These are phyloP conservation scores for Phytophthora pistaciae DNA, from an alignment of 352 stramenopile species.

Conservation along the genomic window DNA sequence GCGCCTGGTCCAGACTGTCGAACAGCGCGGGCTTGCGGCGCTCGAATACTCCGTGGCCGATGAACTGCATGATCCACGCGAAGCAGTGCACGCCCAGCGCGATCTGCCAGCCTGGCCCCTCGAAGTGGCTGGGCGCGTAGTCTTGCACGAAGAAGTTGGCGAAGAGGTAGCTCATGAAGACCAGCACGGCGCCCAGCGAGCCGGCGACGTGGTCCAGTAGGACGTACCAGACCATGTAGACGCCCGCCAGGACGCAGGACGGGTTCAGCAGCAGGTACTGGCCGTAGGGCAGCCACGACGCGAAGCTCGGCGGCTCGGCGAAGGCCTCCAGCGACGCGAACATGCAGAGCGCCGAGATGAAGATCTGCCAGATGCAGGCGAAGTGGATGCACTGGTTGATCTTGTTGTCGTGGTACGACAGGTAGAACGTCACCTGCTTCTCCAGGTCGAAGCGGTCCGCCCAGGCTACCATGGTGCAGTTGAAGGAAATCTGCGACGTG, in stretches of 20 bases:
- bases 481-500: conserved; percentile 24
- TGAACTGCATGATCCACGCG: conserved; percentile 87
- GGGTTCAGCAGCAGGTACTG: conserved; percentile 76
- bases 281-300: conserved; percentile 38
- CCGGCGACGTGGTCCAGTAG: conserved; percentile 62
- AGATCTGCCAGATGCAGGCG: conserved; percentile 87
- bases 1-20: conserved; percentile 85
- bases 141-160: conserved; percentile 63
- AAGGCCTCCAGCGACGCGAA: conserved; percentile 55
- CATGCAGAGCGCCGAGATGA: conserved; percentile 79
- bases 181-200: conserved; percentile 57
- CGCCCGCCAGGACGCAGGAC: conserved; percentile 50
- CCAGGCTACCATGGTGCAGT: conserved; percentile 43
- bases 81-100: conserved; percentile 63
- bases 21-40: conserved; percentile 84
- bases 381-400: conserved; percentile 88
- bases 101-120: conserved; percentile 57
- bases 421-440: conserved; percentile 87
- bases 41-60: conserved; percentile 89
- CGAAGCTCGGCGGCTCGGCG: conserved; percentile 28
- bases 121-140: conserved; percentile 41
- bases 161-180: conserved; percentile 67
- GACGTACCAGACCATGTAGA: conserved; percentile 90
- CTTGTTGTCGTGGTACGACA: conserved; percentile 87
- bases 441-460: conserved; percentile 80